A percentile compares a stretch with the other conserved stretches of the same genome.
Evolutionary conservation across 2,329 filamentous ascomycete species (phyloP).

Genomic region (Botrytis pseudocinerea): DNA sequence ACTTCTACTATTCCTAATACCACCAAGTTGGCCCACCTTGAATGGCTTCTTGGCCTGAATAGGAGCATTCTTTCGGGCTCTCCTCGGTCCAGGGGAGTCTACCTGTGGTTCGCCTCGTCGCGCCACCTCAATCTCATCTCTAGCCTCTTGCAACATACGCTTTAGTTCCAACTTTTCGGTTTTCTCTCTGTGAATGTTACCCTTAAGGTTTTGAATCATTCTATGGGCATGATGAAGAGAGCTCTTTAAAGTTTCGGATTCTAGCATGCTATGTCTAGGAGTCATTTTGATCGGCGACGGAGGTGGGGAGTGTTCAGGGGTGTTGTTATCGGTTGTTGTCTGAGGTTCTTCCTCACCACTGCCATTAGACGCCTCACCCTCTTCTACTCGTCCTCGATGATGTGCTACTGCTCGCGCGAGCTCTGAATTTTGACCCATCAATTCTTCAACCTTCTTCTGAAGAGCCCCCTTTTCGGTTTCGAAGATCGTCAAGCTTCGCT

Average conservation of each 20-base stretch:
- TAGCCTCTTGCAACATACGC: conserved; percentile 90
- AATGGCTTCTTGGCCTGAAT: conserved; percentile 77
- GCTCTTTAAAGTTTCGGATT: conserved; percentile 92
- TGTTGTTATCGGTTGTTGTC: conserved; percentile 66
- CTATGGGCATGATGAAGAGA: conserved; percentile 92
- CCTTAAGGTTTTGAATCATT: conserved; percentile 94
- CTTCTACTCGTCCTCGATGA: conserved; percentile 65
- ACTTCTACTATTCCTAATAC: conserved; percentile 69
- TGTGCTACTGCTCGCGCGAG: conserved; percentile 80
- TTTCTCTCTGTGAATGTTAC: conserved; percentile 95
- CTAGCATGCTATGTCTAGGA: conserved; percentile 86
- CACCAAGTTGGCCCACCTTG: conserved; percentile 72
- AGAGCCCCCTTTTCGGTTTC: conserved; percentile 78
- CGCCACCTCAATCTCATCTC: conserved; percentile 77
- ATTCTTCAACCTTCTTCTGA: conserved; percentile 83
- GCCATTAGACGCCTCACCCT: conserved; percentile 61
- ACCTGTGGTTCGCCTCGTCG: conserved; percentile 53
- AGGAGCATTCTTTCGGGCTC: conserved; percentile 62
- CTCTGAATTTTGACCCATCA: conserved; percentile 87
- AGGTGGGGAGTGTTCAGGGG: conserved; percentile 87
- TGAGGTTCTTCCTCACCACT: conserved; percentile 64
- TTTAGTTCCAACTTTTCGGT: conserved; percentile 96
- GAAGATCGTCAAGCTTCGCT: conserved; percentile 73
- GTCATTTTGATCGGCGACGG: conserved; percentile 89
- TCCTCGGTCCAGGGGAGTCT: conserved; percentile 52